Evolutionary conservation across 2,329 filamentous ascomycete genomes (phyloP).

Genomic region (Truncatella angustata): DNA sequence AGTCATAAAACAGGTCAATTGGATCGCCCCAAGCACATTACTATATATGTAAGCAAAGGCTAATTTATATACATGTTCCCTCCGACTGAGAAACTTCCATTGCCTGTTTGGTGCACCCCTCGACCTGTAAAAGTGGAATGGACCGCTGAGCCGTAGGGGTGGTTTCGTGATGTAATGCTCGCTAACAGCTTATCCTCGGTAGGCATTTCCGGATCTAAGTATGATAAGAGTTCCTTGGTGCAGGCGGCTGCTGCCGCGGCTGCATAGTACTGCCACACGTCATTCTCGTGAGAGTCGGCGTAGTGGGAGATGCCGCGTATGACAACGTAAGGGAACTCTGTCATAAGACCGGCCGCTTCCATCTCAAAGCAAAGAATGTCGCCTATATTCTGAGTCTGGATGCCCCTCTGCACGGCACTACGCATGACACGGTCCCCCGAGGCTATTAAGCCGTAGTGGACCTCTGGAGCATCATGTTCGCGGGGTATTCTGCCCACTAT

Average conservation of each 20-base stretch:
- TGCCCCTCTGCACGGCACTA: background rate
- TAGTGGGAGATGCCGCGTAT: constrained; percentile 7
- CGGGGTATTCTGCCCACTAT: background rate
- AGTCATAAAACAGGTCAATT: no score
- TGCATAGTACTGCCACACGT: constrained; percentile 1
- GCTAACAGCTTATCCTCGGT: background rate
- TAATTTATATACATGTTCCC: background rate
- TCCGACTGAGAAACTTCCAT: background rate
- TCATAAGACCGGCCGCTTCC: no score
- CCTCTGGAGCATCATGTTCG: background rate
- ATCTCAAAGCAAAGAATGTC: constrained; percentile 6
- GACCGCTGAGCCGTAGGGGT: background rate
- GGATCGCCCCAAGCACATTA: no score
- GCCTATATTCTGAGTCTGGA: background rate
- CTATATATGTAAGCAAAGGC: no score
- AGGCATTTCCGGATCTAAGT: background rate
- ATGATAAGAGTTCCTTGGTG: background rate
- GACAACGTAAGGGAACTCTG: background rate
- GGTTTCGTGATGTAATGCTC: background rate
- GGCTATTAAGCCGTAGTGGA: constrained; percentile 3
- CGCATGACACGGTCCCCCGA: background rate
- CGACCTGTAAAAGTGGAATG: background rate
- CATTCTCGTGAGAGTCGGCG: constrained; percentile 7
- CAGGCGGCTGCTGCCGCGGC: background rate
- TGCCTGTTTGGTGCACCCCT: background rate